Evolutionary conservation across 106 monocot genomes (phyloP), one percentile per base, ranked within the genome.

Genomic region (Cymbidium sinense): DNA sequence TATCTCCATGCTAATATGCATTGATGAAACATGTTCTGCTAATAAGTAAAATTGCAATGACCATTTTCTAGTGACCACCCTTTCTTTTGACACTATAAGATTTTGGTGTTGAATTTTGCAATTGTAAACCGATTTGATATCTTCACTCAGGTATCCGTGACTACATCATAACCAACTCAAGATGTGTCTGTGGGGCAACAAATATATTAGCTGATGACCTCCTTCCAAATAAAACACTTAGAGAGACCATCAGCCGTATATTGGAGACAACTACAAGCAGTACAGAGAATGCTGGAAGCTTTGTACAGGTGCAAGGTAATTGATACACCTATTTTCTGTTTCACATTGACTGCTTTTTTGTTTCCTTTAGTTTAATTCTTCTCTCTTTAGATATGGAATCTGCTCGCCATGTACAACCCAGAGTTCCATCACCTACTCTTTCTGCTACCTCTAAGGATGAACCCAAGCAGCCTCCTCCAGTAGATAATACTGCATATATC

Each of bases 201-300:
- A 87, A 89, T 79, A 85, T 95, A 86, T 83, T 99, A 74, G 99
- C 99, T 15, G 99, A 99, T 84, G 94, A 99, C 76, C 90, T 99
- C 70, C 83, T 99, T 75, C 99, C 99, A 5, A 99, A 99, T 78
- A 93, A 89, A 80, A 95, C 99, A 5, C 77, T 99, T 30, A 90
- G 99, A 81, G 95, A 90, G 76, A 93, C 94, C 5, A 99, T 99
- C 52, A 93, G 79, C 54, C 90, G 91, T 29, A 90, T 99, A 43
- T 73, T 95, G 78, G 95, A 99, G 79, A 77, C 91, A 27, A 72
- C 92, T 61, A 91, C 93, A 12, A 99, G 99, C 77, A 99, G 95
- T 72, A 82, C 94, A 43, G 99, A 99, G 51, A 95, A 99, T 92
- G 89, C 70, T 81, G 99, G 95, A 72, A 99, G 95, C 76, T 51